Percentiles rank a stretch among this genome's conserved stretches.
phyloP scores from a whole-genome alignment of 2,329 filamentous ascomycete genomes.

The Fusarium tuaranense region DNA sequence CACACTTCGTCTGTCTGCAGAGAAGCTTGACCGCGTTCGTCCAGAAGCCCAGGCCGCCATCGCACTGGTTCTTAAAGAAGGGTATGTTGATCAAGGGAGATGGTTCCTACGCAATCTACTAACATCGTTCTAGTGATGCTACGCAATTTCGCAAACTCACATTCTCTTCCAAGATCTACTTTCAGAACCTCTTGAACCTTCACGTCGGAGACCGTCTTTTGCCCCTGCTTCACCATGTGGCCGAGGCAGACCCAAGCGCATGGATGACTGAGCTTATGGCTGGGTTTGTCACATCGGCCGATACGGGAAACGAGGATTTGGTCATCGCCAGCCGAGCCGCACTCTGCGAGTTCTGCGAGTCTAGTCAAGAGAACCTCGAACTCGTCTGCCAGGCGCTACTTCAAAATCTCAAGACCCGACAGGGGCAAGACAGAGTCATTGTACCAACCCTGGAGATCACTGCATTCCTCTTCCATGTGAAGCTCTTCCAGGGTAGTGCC shows the following conservation, averaged over 20 bases:
- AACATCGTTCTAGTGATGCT: conserved; percentile 47
- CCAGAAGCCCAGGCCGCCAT: conserved; percentile 70
- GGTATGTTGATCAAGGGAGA: conserved; percentile 52
- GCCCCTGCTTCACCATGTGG: conserved; percentile 51
- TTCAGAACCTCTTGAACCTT: conserved; percentile 64
- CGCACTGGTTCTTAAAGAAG: conserved; percentile 55
- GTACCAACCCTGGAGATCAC: conserved; percentile 82
- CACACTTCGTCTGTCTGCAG: conserved; percentile 78
- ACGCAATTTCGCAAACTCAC: conserved; percentile 53
- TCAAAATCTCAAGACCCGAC: conserved; percentile 63
- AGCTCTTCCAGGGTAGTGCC: conserved; percentile 56
- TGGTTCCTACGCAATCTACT: conserved; percentile 32
- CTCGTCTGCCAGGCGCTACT: conserved; percentile 64
- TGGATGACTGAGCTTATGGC: conserved; percentile 69
- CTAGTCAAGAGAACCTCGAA: conserved; percentile 53
- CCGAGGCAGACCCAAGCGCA: conserved; percentile 43
- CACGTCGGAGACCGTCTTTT: conserved; percentile 52
- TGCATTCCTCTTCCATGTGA: conserved; percentile 80
- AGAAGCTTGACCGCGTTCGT: conserved; percentile 91
- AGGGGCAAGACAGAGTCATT: conserved; percentile 75
- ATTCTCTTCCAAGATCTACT: conserved; percentile 72
- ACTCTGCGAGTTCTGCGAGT: conserved; percentile 66
- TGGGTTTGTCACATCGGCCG: conserved; percentile 79
- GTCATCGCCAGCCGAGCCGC: conserved; percentile 76
- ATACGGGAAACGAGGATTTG: conserved; percentile 81